phyloP scores from a whole-genome alignment of 75 land plant genomes.

The Sequoiadendron giganteum region DNA sequence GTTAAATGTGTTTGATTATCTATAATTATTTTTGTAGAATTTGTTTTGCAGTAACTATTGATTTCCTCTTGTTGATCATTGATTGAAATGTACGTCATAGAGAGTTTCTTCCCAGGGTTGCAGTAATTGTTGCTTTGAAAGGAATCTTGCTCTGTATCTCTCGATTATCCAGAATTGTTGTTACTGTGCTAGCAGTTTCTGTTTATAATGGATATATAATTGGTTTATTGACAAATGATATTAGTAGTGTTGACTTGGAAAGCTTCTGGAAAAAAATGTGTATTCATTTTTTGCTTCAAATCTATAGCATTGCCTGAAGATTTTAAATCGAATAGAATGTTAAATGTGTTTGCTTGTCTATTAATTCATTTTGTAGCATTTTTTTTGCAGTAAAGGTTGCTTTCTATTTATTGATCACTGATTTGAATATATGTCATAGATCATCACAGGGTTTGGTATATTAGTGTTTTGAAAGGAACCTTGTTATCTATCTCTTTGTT shows the following conservation, averaged over 20 bases:
- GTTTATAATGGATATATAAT: neutral
- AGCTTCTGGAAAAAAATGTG: slow-evolving; percentile 93
- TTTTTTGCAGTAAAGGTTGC: neutral
- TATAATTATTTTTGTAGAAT: neutral
- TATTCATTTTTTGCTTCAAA: neutral
- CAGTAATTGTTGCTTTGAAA: neutral
- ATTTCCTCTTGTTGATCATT: neutral
- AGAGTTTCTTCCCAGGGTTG: neutral
- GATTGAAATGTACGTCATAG: neutral
- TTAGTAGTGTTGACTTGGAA: slow-evolving; percentile 38
- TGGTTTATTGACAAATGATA: neutral
- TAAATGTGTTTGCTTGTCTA: neutral
- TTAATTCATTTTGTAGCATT: neutral
- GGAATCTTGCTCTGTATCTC: neutral
- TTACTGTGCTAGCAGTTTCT: neutral
- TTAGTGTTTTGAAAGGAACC: neutral
- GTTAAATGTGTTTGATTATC: neutral
- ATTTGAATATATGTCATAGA: neutral
- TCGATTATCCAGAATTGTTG: neutral
- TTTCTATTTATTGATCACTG: neutral
- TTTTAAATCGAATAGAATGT: neutral
- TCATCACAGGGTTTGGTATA: neutral
- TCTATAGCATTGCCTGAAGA: neutral
- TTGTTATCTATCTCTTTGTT: neutral
- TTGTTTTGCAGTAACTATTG: neutral